phyloP scores from a whole-genome alignment of 2,329 filamentous ascomycete species.

The Hymenoscyphus scutula region DNA sequence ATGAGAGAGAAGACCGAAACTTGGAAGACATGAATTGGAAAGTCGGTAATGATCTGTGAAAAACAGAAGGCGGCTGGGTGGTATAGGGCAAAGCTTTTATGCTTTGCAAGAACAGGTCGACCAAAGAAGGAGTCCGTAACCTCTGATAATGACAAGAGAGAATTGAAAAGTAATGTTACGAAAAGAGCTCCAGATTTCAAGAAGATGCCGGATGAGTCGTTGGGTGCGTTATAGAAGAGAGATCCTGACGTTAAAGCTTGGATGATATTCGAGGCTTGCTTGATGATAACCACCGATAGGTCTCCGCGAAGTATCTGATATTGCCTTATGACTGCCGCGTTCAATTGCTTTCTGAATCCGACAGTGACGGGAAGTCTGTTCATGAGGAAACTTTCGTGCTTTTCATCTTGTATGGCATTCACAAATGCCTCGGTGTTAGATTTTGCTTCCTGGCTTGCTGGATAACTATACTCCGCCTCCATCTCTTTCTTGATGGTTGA shows the following conservation, averaged over 20 bases:
- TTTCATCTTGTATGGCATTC: too few relatives aligned
- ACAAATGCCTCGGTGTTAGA: too few relatives aligned
- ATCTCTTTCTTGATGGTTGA: too few relatives aligned
- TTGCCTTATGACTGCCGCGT: too few relatives aligned
- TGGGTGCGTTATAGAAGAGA: conserved; percentile 68
- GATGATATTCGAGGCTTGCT: conserved; percentile 53
- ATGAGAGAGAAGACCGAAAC: conserved; percentile 33
- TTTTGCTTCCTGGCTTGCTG: too few relatives aligned
- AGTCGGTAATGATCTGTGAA: conserved; percentile 59
- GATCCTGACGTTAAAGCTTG: conserved; percentile 72
- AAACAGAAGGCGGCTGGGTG: conserved; percentile 62
- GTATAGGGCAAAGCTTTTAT: conserved; percentile 67
- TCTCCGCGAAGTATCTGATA: conserved; percentile 64
- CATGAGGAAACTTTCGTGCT: too few relatives aligned
- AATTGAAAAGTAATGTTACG: conserved; percentile 60
- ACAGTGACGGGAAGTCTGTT: too few relatives aligned
- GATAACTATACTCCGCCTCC: too few relatives aligned
- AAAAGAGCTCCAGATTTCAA: conserved; percentile 60
- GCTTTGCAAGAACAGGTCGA: conserved; percentile 64
- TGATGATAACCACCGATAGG: conserved; percentile 58
- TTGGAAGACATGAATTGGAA: conserved; percentile 58
- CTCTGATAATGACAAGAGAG: conserved; percentile 69
- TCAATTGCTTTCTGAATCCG: too few relatives aligned
- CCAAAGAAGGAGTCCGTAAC: conserved; percentile 73
- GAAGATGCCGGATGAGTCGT: conserved; percentile 61